These are phyloP conservation scores for Berberis thunbergii DNA, from an alignment of 164 flowering plant species.

Conservation along the genomic window DNA sequence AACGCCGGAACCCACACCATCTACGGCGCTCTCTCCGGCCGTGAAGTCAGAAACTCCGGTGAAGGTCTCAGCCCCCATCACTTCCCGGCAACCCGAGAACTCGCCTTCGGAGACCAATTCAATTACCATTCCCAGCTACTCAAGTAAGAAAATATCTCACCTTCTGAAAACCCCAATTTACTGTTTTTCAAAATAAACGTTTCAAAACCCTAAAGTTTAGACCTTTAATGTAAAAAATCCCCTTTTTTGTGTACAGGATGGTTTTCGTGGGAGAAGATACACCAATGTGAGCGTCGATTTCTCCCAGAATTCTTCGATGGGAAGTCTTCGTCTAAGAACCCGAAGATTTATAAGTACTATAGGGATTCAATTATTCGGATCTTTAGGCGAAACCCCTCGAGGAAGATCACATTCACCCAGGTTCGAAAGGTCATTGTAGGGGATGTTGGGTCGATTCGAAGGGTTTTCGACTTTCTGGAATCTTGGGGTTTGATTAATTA, in stretches of 20 bases:
- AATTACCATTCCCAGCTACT: too few species aligned
- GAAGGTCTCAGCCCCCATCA: too few species aligned
- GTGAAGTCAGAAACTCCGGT: too few species aligned
- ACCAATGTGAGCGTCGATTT: conserved; percentile 62
- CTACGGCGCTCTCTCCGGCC: too few species aligned
- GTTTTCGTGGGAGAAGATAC: conserved; percentile 62
- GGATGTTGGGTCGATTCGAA: conserved; percentile 82
- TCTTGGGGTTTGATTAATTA: conserved; percentile 90
- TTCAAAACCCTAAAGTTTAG: too few species aligned
- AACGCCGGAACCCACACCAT: too few species aligned
- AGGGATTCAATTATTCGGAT: conserved; percentile 53
- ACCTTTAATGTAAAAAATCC: too few species aligned
- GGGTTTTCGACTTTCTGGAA: conserved; percentile 86
- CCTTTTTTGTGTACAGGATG: conserved; percentile 36
- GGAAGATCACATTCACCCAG: conserved; percentile 70
- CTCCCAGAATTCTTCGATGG: conserved; percentile 83
- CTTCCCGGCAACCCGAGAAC: too few species aligned
- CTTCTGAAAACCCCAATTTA: too few species aligned
- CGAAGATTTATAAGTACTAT: conserved; percentile 59
- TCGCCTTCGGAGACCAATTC: too few species aligned
- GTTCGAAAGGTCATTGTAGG: conserved; percentile 65
- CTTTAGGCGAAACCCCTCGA: conserved; percentile 46
- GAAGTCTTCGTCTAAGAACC: conserved; percentile 51
- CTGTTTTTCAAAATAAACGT: too few species aligned
- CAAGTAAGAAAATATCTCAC: too few species aligned